phyloP scores from a whole-genome alignment of 768 basidiomycete genomes.

The Dentipellis fragilis region DNA sequence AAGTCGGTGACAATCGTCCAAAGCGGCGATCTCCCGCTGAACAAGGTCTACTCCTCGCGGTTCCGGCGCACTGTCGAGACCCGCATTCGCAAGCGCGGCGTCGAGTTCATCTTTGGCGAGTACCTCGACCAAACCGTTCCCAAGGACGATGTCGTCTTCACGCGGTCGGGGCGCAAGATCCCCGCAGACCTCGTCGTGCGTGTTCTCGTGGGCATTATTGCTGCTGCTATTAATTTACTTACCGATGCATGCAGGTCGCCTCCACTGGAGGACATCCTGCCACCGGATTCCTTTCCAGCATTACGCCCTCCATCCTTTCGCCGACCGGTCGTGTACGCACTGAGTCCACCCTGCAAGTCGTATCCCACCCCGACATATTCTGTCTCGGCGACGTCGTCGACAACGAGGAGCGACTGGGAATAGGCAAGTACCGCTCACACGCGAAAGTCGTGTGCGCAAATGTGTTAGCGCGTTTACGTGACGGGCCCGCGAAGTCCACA shows the following conservation, averaged over 20 bases:
- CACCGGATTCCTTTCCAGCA: constrained; percentile 37
- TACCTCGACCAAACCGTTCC: constrained; percentile 8
- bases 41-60: constrained; percentile 39
- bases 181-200: constrained; percentile 49
- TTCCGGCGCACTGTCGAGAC: constrained; percentile 21
- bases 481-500: constrained; percentile 22
- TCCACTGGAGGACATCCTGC: constrained; percentile 29
- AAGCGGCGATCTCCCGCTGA: constrained; percentile 35
- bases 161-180: constrained; percentile 30
- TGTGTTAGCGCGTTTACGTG: constrained; percentile 31
- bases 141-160: neutral
- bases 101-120: constrained; percentile 15
- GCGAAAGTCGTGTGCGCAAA: constrained; percentile 35
- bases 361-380: constrained; percentile 40
- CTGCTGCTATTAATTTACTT: neutral
- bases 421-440: constrained; percentile 36
- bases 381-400: constrained; percentile 57
- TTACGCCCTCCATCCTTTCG: constrained; percentile 18
- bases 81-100: constrained; percentile 2
- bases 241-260: constrained; percentile 13
- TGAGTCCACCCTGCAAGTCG: constrained; percentile 44
- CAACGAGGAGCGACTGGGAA: constrained; percentile 50
- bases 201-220: too few relatives aligned
- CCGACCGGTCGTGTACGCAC: constrained; percentile 36
- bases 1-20: constrained; percentile 55